A percentile compares a stretch with the other conserved stretches of the same genome.
These are phyloP conservation scores for Lachnellula cervina DNA, from an alignment of 2,329 filamentous ascomycete species.

Conservation along the genomic window DNA sequence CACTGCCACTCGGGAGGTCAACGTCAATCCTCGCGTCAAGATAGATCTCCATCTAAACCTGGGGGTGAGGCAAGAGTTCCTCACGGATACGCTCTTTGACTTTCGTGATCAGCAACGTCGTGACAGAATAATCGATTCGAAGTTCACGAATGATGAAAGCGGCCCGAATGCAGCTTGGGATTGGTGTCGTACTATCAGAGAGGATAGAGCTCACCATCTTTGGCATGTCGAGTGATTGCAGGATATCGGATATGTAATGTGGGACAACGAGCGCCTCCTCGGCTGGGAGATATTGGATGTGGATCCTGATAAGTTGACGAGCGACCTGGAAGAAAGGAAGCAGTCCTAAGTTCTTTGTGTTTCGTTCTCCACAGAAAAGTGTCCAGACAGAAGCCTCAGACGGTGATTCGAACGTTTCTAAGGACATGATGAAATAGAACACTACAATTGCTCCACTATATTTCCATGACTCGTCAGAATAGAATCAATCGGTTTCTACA, in stretches of 20 bases:
- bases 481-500: no score
- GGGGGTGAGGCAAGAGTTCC: background rate
- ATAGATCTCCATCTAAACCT: background rate
- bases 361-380: background rate
- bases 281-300: background rate
- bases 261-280: background rate
- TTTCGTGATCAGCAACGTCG: background rate
- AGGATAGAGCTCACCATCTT: background rate
- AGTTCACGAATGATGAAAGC: background rate
- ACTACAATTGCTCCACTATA: no score
- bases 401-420: background rate
- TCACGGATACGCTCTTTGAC: background rate
- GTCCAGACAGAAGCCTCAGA: background rate
- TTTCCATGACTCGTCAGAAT: no score
- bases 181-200: background rate
- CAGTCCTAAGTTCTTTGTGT: background rate
- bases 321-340: background rate
- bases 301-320: background rate
- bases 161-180: background rate
- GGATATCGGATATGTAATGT: background rate
- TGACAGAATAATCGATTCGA: background rate
- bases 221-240: background rate
- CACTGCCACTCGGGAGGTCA: background rate
- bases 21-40: background rate
- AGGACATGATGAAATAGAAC: background rate